Percentiles rank a stretch among this genome's conserved stretches.
Conservation (phyloP, 768 basidiomycete species). For the Phaffia australis region DNA sequence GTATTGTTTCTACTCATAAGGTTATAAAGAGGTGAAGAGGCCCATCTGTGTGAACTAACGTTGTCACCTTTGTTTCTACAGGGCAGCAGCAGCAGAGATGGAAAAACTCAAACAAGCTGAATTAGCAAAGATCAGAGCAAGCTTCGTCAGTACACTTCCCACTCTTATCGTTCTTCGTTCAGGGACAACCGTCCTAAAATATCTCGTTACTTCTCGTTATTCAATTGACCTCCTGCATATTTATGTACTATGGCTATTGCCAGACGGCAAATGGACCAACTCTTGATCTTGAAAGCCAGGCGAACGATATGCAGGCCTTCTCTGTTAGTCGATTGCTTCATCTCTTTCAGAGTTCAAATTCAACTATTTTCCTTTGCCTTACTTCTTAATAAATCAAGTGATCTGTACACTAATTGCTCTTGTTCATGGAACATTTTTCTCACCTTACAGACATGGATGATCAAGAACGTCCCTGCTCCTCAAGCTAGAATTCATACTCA, state of each 20-base stretch:
- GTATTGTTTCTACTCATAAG: too few species aligned
- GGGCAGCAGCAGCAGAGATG: slow-evolving; percentile 3
- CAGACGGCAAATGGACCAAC: not conserved
- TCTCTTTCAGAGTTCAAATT: not conserved
- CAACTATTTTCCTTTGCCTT: not conserved
- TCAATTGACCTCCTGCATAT: not conserved
- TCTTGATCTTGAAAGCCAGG: slow-evolving; percentile 15
- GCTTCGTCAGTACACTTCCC: not conserved
- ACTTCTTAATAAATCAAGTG: not conserved
- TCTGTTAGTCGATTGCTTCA: not conserved
- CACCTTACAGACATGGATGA: not conserved
- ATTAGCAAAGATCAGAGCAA: slow-evolving; percentile 3
- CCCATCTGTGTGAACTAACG: not conserved
- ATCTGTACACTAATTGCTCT: not conserved
- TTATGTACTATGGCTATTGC: not conserved
- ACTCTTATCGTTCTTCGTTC: not conserved
- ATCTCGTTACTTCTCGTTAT: not conserved
- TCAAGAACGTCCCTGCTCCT: not conserved
- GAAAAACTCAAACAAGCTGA: not conserved
- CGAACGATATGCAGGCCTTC: slow-evolving; percentile 14
- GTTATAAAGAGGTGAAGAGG: too few species aligned
- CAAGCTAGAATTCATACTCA: slow-evolving; percentile 2
- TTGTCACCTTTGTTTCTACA: not conserved
- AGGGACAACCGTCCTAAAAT: not conserved
- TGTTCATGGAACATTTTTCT: not conserved